Evolutionary conservation across 2,329 filamentous ascomycete species (phyloP), one percentile per base, ranked within the genome.

Genomic region (Venturia effusa): DNA sequence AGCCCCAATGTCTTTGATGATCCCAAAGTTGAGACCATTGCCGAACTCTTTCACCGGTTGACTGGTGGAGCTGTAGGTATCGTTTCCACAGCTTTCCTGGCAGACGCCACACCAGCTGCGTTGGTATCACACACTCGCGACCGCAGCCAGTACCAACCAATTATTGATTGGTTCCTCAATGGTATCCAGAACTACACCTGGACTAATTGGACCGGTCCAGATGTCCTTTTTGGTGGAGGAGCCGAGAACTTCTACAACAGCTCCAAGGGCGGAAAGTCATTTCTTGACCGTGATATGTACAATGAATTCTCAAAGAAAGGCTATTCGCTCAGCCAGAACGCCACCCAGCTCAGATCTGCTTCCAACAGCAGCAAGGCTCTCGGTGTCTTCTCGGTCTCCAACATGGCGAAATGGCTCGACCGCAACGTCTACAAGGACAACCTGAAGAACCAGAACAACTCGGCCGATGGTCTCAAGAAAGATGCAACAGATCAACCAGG

Each of bases 381-480:
- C 1, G 90, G 90, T 40, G 85, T 95, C 70, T 95, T 94, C 78
- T 86, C 84, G 70, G 81, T 83, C 66, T 83, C 82, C 67, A 89
- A 89, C 76, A 82, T 95, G 72, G 88, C 89, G 51, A 90, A 90
- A 43, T 95, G 90, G 90, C 82, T 95, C 13, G 90, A 95, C 77
- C 86, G 90, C 68, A 92, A 94, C 70, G 80, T 95, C 68, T 94
- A 89, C 79, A 84, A 78, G 11, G 78, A 86, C 30, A 92, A 93
- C 76, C 78, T 93, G 30, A 78, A 81, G 57, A 81, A 87, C 67
- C 82, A 82, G 65, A 90, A 92, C 74, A 82, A 88, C 69, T 32
- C 64, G 17, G 89, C 90, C 0, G 79, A 83, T 13, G 89, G 89
- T 61, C 81, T 81, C 66, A 80, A 82, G 51, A 79, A 77, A 19